Base-by-base conservation (phyloP, 257 asterid species). In the Primulina tabacum region DNA sequence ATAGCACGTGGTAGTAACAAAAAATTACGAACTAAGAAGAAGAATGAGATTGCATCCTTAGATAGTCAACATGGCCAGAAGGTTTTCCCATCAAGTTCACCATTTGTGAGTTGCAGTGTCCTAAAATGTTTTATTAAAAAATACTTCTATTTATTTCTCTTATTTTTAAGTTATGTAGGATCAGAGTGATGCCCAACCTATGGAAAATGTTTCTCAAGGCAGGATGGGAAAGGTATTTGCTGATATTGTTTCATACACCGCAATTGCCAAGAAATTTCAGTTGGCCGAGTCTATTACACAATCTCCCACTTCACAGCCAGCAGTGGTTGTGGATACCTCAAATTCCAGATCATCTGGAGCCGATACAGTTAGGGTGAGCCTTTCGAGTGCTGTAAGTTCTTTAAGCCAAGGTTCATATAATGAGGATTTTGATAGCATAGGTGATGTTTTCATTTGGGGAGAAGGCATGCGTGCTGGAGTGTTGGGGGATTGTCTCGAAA, bases 381-480 rank as follows among this genome's bases (percentile, higher is more conserved):
- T 72, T 63, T 85, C 88, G 62, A 85, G 87, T 82, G 83, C 75
- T 67, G 66, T 83, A 47, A 82, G 88, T 73, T 82, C 90, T 74
- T 82, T 82, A 34, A 85, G 91, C 73, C 82, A 74, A 65, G 87
- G 81, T 75, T 83, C 91, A 69, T 81, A 66, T 77, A 77, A 73
- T 7, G 85, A 71, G 69, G 85, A 87, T 78, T 64, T 79, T 67
- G 85, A 80, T 66, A 74, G 69, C 60, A 65, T 74, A 65, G 71
- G 82, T 71, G 86, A 79, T 80, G 75, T 87, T 71, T 84, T 85
- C 73, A 71, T 85, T 38, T 89, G 93, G 88, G 96, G 96, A 30
- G 89, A 85, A 79, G 91, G 93, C 69, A 76, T 77, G 29, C 86
- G 85, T 70, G 90, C 79, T 73, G 84, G 81, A 64, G 74, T 80